Conservation (phyloP, 768 basidiomycete species). For the Aureoboletus auriporus region DNA sequence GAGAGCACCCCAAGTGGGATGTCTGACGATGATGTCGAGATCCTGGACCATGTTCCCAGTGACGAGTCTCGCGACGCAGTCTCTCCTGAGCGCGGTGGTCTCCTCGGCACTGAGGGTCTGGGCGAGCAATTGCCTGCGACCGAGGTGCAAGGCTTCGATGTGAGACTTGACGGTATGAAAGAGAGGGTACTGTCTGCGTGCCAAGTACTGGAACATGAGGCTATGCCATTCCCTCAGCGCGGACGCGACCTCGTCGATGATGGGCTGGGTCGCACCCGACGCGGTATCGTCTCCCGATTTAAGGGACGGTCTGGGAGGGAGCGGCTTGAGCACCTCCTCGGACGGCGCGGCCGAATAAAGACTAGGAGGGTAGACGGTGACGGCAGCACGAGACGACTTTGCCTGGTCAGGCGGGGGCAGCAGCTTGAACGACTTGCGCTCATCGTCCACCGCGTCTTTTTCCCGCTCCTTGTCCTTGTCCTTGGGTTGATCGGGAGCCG, state of each 20-base stretch:
- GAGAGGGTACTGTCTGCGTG: conserved; percentile 81
- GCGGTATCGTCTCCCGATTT: conserved; percentile 93
- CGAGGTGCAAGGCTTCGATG: conserved; percentile 87
- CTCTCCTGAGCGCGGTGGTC: conserved; percentile 71
- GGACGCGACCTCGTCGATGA: conserved; percentile 96
- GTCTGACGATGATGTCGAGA: conserved; percentile 93
- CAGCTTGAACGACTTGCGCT: conserved; percentile 65
- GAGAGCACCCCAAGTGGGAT: conserved; percentile 86
- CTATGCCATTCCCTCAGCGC: conserved; percentile 95
- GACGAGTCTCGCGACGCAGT: conserved; percentile 85
- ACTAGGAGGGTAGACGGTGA: conserved; percentile 72
- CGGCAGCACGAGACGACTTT: conserved; percentile 64
- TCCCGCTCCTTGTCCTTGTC: conserved; percentile 58
- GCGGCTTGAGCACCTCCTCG: conserved; percentile 63
- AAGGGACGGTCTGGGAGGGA: conserved; percentile 89
- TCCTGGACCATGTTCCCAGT: conserved; percentile 89
- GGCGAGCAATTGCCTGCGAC: conserved; percentile 85
- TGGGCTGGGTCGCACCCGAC: conserved; percentile 77
- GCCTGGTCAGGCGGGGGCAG: conserved; percentile 74
- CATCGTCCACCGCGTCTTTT: conserved; percentile 61
- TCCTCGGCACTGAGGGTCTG: conserved; percentile 87
- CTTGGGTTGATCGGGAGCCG: conserved; percentile 34
- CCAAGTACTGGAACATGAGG: conserved; percentile 88
- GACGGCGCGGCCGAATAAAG: conserved; percentile 71
- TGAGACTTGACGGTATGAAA: conserved; percentile 85